Percentiles rank a stretch among this genome's conserved stretches.
These are phyloP conservation scores for Penicillium canariense DNA, from an alignment of 495 filamentous ascomycete genomes.

Conservation along the genomic window DNA sequence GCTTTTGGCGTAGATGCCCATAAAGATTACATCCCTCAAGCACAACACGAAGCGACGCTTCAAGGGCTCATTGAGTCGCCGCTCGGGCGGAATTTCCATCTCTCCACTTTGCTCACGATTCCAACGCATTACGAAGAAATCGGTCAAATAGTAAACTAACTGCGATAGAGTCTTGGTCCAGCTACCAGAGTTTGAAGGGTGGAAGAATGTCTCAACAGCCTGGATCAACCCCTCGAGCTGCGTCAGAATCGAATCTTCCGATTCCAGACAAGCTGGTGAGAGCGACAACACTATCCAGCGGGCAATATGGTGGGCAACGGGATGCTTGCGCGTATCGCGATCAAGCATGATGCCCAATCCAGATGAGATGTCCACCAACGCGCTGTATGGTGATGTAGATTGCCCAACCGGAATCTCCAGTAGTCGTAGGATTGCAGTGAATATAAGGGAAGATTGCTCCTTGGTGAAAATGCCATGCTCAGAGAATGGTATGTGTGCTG, in stretches of 20 bases:
- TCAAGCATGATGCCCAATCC: slow-evolving; percentile 84
- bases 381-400: slow-evolving; percentile 86
- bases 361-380: slow-evolving; percentile 73
- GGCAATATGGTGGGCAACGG: slow-evolving; percentile 87
- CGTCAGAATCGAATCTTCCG: slow-evolving; percentile 74
- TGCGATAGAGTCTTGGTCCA: slow-evolving; percentile 93
- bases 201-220: slow-evolving; percentile 97
- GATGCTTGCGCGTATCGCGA: slow-evolving; percentile 88
- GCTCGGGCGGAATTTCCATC: slow-evolving; percentile 75
- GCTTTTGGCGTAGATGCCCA: slow-evolving; percentile 97
- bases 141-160: slow-evolving; percentile 86
- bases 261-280: slow-evolving; percentile 77
- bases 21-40: slow-evolving; percentile 89
- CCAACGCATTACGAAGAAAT: slow-evolving; percentile 98
- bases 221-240: slow-evolving; percentile 92
- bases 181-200: slow-evolving; percentile 89
- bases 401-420: slow-evolving; percentile 97
- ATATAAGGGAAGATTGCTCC: slow-evolving; percentile 89
- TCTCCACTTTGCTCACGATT: slow-evolving; percentile 92
- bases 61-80: slow-evolving; percentile 72
- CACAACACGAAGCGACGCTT: slow-evolving; percentile 90
- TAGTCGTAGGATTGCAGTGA: slow-evolving; percentile 84
- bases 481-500: slow-evolving; percentile 73
- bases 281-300: slow-evolving; percentile 93
- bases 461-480: slow-evolving; percentile 88